A percentile compares a stretch with the other conserved stretches of the same genome.
Evolutionary conservation across 805 yeast genomes (phyloP).

Genomic region (Candida easanensis): DNA sequence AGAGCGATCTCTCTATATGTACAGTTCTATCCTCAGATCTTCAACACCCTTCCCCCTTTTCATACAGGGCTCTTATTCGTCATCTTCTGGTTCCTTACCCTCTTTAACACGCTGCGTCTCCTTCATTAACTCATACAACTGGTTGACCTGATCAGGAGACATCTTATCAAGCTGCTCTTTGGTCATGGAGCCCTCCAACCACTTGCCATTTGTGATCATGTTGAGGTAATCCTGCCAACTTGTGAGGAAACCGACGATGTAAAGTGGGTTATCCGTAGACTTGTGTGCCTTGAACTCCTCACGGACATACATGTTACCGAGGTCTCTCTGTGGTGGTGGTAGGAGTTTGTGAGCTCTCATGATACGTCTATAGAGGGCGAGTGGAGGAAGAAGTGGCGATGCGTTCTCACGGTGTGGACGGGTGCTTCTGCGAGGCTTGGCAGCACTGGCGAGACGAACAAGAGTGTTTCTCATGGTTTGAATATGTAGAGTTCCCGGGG

Average conservation of each 20-base stretch:
- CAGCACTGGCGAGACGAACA: slow-evolving; percentile 9
- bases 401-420: slow-evolving; percentile 16
- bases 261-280: slow-evolving; percentile 80
- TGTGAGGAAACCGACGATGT: slow-evolving; percentile 88
- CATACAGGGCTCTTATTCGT: background rate
- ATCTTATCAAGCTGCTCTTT: slow-evolving; percentile 69
- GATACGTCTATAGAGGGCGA: slow-evolving; percentile 73
- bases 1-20: too few species aligned
- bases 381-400: slow-evolving; percentile 75
- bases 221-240: slow-evolving; percentile 89
- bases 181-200: slow-evolving; percentile 64
- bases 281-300: slow-evolving; percentile 87
- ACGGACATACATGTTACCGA: slow-evolving; percentile 89
- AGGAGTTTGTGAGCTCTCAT: slow-evolving; percentile 73
- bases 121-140: slow-evolving; percentile 75
- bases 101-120: slow-evolving; percentile 43
- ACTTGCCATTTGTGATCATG: slow-evolving; percentile 55
- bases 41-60: background rate
- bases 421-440: slow-evolving; percentile 6
- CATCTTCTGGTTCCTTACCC: slow-evolving; percentile 12
- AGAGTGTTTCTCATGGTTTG: background rate
- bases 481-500: too few species aligned
- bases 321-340: slow-evolving; percentile 64
- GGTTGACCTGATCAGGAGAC: slow-evolving; percentile 87
- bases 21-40: background rate